Conservation (phyloP, 106 monocot genomes). For the Apostasia shenzhenica region DNA sequence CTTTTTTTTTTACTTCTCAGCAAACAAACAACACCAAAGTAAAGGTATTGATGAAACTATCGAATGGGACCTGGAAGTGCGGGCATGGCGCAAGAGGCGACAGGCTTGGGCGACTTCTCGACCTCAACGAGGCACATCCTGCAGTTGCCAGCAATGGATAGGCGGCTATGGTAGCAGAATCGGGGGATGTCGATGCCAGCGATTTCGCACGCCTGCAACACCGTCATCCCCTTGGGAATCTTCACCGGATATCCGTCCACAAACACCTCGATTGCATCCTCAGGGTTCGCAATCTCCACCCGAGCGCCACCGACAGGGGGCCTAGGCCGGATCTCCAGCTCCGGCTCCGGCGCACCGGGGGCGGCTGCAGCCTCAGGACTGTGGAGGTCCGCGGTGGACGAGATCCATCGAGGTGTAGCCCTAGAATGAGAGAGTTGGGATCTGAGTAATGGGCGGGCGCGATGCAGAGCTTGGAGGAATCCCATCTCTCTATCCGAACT, state of each 20-base stretch:
- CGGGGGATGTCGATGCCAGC: constrained; percentile 93
- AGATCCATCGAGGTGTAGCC: constrained; percentile 49
- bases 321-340: constrained; percentile 29
- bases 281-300: constrained; percentile 54
- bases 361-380: constrained; percentile 41
- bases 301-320: constrained; percentile 72
- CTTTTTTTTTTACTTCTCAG: too few relatives aligned
- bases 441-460: constrained; percentile 12
- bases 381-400: constrained; percentile 50
- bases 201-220: constrained; percentile 93
- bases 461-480: constrained; percentile 20
- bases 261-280: constrained; percentile 88
- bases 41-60: not conserved
- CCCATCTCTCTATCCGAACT: not conserved
- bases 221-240: constrained; percentile 94
- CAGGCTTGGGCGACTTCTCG: constrained; percentile 98
- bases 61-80: constrained; percentile 64
- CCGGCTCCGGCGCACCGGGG: constrained; percentile 16
- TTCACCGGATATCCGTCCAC: constrained; percentile 86
- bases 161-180: constrained; percentile 87
- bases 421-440: constrained; percentile 7
- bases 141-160: constrained; percentile 95
- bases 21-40: too few relatives aligned
- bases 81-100: constrained; percentile 99
- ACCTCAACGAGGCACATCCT: constrained; percentile 99